Base-by-base conservation (phyloP, 2,329 filamentous ascomycete species). In the Alternaria brassicicola region DNA sequence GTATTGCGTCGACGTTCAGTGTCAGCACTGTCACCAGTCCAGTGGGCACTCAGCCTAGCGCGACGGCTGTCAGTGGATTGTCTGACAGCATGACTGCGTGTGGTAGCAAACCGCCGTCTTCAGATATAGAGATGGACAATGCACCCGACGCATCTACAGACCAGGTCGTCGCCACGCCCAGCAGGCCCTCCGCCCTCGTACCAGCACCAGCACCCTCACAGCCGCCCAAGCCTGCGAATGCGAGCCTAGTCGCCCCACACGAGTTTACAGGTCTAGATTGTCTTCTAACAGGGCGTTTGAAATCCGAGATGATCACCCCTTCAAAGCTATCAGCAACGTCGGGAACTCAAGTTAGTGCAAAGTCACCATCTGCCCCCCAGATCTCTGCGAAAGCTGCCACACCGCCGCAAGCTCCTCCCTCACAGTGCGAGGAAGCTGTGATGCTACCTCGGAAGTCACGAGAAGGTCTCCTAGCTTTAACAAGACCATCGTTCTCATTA, bases 401-500 rank as follows among this genome's bases (percentile, higher is more conserved):
- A 23, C 12, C 12, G 1, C 0, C 19, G 3, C 3, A 12, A 23
- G 9, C 19, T 39, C 19, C 6, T 39, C 5, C 19, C 19, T 23
- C 36, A 23, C 19, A 23, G 19, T 1, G 6, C 10, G 36, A 39
- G 19, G 36, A 39, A 23, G 36, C 0, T 23, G 19, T 6, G 36
- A 2, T 6, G 5, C 3, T 12, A 1, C 19, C 12, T 23, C 5
- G 51, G 10, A 68, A 56, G 35, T 67, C 62, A 15, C 55, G 65
- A 53, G 59, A 50, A 38, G 50, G 33, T 13, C 23, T 43, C 13
- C 10, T 12, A 39, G 12, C 39, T 15, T 38, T 26, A 26, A 4
- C 23, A 15, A 25, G 10, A 12, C 6, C 36, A 17, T 17, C 45
- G 7, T 54, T 50, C 21, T 59, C 33, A 19, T 59, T 46, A 21